A percentile compares a stretch with the other conserved stretches of the same genome.
Evolutionary conservation across 1,284 basidiomycete species (phyloP).

Genomic region (Fomitopsis schrenkii): DNA sequence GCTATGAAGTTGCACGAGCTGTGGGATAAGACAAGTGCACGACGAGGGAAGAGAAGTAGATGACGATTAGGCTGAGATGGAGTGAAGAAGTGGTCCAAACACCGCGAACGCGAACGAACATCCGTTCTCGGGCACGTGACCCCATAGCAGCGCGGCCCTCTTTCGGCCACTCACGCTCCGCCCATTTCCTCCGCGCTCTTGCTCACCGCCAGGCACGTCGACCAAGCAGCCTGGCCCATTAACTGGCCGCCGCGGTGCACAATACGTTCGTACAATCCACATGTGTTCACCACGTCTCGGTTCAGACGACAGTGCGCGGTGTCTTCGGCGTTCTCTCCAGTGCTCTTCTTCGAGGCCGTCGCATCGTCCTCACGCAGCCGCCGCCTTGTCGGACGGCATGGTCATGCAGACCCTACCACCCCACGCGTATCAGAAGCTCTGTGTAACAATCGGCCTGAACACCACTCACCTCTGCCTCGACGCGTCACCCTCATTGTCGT

Average conservation of each 20-base stretch:
- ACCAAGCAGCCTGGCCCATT: background rate
- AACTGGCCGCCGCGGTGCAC: no score
- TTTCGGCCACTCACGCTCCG: background rate
- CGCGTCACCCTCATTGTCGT: background rate
- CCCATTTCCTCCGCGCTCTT: background rate
- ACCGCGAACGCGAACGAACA: slow-evolving; percentile 10
- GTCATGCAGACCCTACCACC: background rate
- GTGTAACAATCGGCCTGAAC: background rate
- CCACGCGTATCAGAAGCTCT: background rate
- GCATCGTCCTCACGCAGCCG: no score
- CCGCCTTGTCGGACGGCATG: no score
- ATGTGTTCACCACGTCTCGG: no score
- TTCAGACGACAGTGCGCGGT: background rate
- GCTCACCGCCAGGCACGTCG: background rate
- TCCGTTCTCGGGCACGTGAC: slow-evolving; percentile 1
- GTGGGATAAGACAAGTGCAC: background rate
- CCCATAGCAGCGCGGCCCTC: background rate
- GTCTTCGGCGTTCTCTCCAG: background rate
- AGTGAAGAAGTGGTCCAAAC: background rate
- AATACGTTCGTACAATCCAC: no score
- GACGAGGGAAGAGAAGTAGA: background rate
- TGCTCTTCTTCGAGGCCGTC: no score
- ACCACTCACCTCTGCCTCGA: background rate
- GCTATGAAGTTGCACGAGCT: background rate
- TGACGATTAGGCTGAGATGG: background rate